Evolutionary conservation across 1,139 yeast genomes (phyloP), one percentile per base, ranked within the genome.

Genomic region (Suhomyces choctaworum): DNA sequence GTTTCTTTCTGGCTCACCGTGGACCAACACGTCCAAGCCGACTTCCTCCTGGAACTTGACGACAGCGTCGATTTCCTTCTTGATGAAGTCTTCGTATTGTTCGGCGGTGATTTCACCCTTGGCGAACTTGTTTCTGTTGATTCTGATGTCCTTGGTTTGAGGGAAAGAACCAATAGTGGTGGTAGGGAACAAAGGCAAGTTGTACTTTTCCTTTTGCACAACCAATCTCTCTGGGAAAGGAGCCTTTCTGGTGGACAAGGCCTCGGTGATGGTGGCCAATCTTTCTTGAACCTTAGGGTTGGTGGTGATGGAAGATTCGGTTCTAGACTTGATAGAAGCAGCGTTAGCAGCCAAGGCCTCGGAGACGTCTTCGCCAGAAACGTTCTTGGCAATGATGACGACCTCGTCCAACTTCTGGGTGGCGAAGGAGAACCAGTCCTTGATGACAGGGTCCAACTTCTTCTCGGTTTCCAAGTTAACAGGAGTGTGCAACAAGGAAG

Each of bases 91-190:
- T 71, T 92, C 96, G 76, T 92, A 92, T 70, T 89, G 90, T 71
- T 86, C 95, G 64, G 89, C 84, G 61, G 97, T 70, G 62, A 92
- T 82, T 62, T 86, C 84, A 69, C 98, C 98, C 83, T 92, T 92
- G 70, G 84, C 78, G 73, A 86, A 89, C 78, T 92, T 92, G 83
- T 90, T 89, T 81, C 98, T 90, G 85, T 86, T 85, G 70, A 90
- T 70, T 80, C 98, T 88, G 72, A 92, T 92, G 67, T 92, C 98
- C 80, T 88, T 88, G 67, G 98, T 92, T 80, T 92, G 98, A 58
- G 98, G 98, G 97, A 92, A 92, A 51, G 98, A 92, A 72, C 98
- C 98, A 70, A 92, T 92, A 59, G 98, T 92, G 67, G 98, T 92
- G 64, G 98, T 92, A 73, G 98, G 98, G 96, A 92, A 92, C 64